Base-by-base conservation (phyloP, 1,139 yeast genomes). In the Geotrichum restrictum region DNA sequence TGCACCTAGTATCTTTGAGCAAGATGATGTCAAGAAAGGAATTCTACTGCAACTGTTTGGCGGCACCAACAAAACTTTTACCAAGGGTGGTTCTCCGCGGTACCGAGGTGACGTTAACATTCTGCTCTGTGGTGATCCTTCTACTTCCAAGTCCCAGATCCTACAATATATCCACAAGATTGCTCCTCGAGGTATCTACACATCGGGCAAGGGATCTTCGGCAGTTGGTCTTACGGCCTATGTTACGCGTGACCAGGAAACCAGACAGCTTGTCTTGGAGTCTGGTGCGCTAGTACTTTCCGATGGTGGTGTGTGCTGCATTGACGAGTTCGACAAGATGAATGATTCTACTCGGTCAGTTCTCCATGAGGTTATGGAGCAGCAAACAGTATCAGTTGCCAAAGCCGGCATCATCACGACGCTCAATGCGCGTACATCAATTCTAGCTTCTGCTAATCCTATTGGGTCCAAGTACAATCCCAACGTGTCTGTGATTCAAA, bases 161-260 rank as follows among this genome's bases (percentile, higher is more conserved):
- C 75, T 93, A 60, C 94, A 89, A 65, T 93, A 93, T 61, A 98
- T 93, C 48, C 98, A 93, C 71, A 88, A 91, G 66, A 93, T 93
- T 60, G 95, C 98, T 0, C 99, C 99, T 39, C 78, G 98, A 66
- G 98, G 98, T 61, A 88, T 94, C 40, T 93, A 91, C 69, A 93
- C 99, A 1, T 89, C 97, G 1, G 99, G 99, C 70, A 93, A 93
- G 65, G 98, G 98, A 52, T 89, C 98, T 0, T 93, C 98, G 22
- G 99, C 99, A 0, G 99, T 93, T 53, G 99, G 99, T 74, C 77
- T 93, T 66, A 93, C 99, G 0, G 98, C 99, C 0, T 93, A 93
- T 67, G 85, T 93, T 53, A 91, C 98, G 7, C 78, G 97, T 65
- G 99, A 93, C 69, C 79, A 87, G 43, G 98, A 93, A 63, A 88